phyloP scores from a whole-genome alignment of 306 rosid genomes.

The Datisca glomerata region DNA sequence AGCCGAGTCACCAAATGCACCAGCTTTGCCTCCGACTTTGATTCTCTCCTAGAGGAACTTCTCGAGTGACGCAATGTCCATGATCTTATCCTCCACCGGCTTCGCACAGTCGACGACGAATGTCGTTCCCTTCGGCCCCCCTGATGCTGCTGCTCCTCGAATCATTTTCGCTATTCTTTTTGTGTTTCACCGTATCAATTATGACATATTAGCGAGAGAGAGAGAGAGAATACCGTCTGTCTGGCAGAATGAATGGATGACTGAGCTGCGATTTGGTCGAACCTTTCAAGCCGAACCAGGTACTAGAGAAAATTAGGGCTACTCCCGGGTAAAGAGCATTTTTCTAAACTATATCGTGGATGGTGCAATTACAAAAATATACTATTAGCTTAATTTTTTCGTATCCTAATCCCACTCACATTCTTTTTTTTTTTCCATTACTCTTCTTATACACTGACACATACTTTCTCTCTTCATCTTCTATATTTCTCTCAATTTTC shows the following conservation, averaged over 20 bases:
- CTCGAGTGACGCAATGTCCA: background rate
- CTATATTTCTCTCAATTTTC: no score
- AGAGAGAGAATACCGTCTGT: background rate
- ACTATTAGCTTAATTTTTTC: no score
- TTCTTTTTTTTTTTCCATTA: no score
- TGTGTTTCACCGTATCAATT: slow-evolving; percentile 1
- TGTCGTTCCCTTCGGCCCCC: background rate
- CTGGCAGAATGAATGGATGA: background rate
- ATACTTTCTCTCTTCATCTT: no score
- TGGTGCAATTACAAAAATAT: no score
- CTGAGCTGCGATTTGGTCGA: background rate
- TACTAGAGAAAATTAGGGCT: no score
- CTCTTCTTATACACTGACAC: no score
- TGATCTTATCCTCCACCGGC: slow-evolving; percentile 2
- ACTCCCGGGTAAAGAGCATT: no score
- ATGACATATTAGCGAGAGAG: background rate
- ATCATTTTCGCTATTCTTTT: background rate
- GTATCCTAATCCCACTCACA: no score
- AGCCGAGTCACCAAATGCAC: background rate
- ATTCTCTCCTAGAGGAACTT: background rate
- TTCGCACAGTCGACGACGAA: slow-evolving; percentile 1
- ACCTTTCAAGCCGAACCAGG: no score
- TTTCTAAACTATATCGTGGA: no score
- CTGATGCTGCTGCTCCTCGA: background rate
- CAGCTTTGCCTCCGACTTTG: background rate